phyloP scores from a whole-genome alignment of 73 alveolate species.

The Stentor roeselii region DNA sequence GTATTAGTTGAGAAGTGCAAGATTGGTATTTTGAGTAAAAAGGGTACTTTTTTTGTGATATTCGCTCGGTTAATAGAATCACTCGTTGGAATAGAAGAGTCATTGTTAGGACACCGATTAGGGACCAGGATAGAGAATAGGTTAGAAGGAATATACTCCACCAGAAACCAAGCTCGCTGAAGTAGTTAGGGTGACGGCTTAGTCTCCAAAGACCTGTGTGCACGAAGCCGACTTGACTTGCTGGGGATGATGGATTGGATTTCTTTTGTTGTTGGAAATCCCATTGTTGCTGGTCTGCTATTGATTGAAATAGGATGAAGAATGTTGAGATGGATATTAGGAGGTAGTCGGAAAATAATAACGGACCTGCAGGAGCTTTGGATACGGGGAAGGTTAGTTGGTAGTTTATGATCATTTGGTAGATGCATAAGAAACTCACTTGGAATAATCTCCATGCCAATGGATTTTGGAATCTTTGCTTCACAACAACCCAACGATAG shows the following conservation, averaged over 20 bases:
- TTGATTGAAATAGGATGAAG: constrained; percentile 48
- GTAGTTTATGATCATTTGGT: neutral
- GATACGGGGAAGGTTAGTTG: neutral
- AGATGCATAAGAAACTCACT: neutral
- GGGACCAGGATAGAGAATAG: neutral
- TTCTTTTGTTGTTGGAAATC: constrained; percentile 35
- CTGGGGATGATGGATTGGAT: neutral
- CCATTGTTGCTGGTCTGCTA: constrained; percentile 43
- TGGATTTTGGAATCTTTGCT: neutral
- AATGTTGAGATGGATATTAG: constrained; percentile 36
- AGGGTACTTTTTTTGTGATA: neutral
- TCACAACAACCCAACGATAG: neutral
- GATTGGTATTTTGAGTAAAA: neutral
- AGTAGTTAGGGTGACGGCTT: constrained; percentile 95
- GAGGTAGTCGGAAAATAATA: neutral
- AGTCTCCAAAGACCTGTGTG: constrained; percentile 86
- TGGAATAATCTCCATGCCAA: neutral
- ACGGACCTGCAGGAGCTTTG: neutral
- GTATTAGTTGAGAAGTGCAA: constrained; percentile 6
- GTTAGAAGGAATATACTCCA: constrained; percentile 67
- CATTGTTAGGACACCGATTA: neutral
- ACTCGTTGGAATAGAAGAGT: neutral
- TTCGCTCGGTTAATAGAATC: constrained; percentile 24
- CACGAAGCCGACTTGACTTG: constrained; percentile 35
- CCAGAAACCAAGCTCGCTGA: constrained; percentile 87